Conservation (phyloP, 257 asterid species). For the Solanum tarijense region DNA sequence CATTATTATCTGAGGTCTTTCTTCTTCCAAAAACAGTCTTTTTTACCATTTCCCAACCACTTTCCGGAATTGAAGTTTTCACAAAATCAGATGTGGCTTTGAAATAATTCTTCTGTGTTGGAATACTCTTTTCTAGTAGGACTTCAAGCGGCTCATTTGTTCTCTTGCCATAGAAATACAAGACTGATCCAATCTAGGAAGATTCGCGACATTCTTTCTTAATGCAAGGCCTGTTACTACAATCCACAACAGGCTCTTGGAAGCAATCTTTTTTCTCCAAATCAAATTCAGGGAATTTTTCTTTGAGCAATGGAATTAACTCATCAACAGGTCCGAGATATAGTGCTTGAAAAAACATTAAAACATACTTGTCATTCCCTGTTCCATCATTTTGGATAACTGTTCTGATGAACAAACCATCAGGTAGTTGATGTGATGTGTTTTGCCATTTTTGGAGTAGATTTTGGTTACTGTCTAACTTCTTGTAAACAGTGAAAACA, state of each 20-base stretch:
- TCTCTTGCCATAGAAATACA: neutral
- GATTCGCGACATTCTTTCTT: neutral
- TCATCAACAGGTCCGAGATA: neutral
- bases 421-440: neutral
- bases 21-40: neutral
- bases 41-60: neutral
- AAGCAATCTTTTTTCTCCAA: neutral
- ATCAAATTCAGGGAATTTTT: neutral
- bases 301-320: neutral
- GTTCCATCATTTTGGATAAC: neutral
- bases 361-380: neutral
- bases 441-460: neutral
- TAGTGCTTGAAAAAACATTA: neutral
- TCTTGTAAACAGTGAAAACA: neutral
- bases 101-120: neutral
- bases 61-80: neutral
- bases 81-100: neutral
- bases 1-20: neutral
- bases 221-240: neutral
- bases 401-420: neutral
- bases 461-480: neutral
- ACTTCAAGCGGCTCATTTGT: neutral
- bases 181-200: neutral
- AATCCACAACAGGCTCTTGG: neutral
- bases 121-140: neutral